Conservation (phyloP, 805 yeast genomes). For the Cyberlindnera maritima region DNA sequence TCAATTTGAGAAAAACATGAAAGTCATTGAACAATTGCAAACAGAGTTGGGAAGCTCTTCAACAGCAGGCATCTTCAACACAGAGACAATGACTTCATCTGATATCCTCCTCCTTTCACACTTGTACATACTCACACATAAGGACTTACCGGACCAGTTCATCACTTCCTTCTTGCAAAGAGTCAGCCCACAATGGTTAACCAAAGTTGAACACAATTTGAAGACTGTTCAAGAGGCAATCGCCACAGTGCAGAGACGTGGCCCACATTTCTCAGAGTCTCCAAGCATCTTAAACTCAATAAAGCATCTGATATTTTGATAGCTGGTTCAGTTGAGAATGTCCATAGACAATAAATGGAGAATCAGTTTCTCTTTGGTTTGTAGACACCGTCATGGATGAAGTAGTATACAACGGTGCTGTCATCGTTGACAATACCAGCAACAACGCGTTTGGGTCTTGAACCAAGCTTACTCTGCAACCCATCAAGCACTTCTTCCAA, state of each 20-base stretch:
- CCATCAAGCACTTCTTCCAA: conserved; percentile 19
- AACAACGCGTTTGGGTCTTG: conserved; percentile 44
- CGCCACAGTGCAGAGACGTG: conserved; percentile 13
- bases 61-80: conserved; percentile 2
- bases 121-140: conserved; percentile 31
- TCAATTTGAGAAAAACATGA: conserved; percentile 12
- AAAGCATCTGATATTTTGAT: conserved; percentile 10
- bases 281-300: conserved; percentile 24
- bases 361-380: conserved; percentile 56
- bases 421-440: conserved; percentile 60
- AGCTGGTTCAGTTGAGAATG: too few relatives aligned
- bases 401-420: conserved; percentile 70
- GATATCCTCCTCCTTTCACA: conserved; percentile 39
- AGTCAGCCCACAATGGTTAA: conserved; percentile 27
- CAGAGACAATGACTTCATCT: conserved; percentile 26
- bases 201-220: conserved; percentile 14
- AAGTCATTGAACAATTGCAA: conserved; percentile 14
- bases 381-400: conserved; percentile 61
- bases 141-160: conserved; percentile 39
- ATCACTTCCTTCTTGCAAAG: conserved; percentile 30
- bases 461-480: too few relatives aligned
- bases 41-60: conserved; percentile 12
- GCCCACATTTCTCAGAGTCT: conserved; percentile 24
- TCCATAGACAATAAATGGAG: background rate
- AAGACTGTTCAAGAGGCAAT: conserved; percentile 10